Conservation (phyloP, 345 rosid species). For the Eutrema heterophyllum region DNA sequence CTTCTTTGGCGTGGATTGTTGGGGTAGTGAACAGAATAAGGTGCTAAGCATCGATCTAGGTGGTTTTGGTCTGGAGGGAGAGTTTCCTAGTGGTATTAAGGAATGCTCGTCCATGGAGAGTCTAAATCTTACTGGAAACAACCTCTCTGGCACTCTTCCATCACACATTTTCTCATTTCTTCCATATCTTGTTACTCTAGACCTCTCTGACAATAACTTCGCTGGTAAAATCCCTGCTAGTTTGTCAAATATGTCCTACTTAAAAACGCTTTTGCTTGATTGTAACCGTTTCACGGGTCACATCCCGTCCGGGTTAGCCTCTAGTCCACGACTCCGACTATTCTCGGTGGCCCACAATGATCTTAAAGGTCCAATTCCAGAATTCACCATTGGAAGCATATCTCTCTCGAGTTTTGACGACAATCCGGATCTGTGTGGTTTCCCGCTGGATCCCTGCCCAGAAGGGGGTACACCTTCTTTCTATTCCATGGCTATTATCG, state of each 20-base stretch:
- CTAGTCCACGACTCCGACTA: not conserved
- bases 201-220: slow-evolving; percentile 24
- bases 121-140: slow-evolving; percentile 19
- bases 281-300: slow-evolving; percentile 17
- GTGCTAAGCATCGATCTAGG: slow-evolving; percentile 17
- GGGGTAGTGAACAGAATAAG: not conserved
- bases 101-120: slow-evolving; percentile 3
- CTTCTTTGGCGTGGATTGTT: slow-evolving; percentile 24
- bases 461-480: too few relatives aligned
- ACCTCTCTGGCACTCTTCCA: slow-evolving; percentile 25
- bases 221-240: slow-evolving; percentile 25
- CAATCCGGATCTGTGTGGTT: slow-evolving; percentile 26
- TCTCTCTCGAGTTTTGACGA: not conserved
- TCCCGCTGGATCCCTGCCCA: slow-evolving; percentile 21
- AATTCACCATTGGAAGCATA: not conserved
- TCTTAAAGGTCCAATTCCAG: slow-evolving; percentile 24
- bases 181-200: not conserved
- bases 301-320: slow-evolving; percentile 5
- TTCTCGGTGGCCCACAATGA: slow-evolving; percentile 29
- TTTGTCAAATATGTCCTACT: not conserved
- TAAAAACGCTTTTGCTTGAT: not conserved
- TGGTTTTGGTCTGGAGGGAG: slow-evolving; percentile 23
- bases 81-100: slow-evolving; percentile 20
- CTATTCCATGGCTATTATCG: slow-evolving; percentile 33
- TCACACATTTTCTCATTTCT: not conserved